These are phyloP conservation scores for Pelargonium nanum DNA, from an alignment of 345 rosid genomes.

Conservation along the genomic window DNA sequence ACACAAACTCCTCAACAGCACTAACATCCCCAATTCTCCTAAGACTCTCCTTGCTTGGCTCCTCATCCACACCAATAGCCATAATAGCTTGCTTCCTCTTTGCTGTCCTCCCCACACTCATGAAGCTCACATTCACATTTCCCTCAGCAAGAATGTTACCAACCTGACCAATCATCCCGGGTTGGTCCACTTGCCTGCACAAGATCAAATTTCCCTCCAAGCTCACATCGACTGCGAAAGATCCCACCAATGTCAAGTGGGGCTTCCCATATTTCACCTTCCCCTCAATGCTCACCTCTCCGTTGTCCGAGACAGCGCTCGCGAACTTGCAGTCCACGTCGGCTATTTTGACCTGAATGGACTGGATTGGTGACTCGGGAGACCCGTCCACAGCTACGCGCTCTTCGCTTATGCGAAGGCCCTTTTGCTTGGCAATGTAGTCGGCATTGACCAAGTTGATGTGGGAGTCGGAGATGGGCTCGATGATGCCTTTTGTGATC, in stretches of 20 bases:
- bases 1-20: conserved; percentile 70
- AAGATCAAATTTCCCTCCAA: conserved; percentile 67
- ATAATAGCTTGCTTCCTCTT: conserved; percentile 56
- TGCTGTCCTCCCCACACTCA: conserved; percentile 72
- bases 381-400: conserved; percentile 40
- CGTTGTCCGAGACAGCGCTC: conserved; percentile 46
- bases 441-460: conserved; percentile 81
- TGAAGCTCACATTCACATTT: conserved; percentile 70
- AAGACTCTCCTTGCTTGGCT: conserved; percentile 48
- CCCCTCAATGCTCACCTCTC: conserved; percentile 63
- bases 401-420: conserved; percentile 65
- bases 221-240: conserved; percentile 63
- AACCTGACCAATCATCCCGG: conserved; percentile 75
- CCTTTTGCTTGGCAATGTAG: conserved; percentile 74
- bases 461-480: conserved; percentile 56
- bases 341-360: conserved; percentile 51
- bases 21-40: conserved; percentile 43
- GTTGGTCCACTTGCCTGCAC: conserved; percentile 75
- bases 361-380: conserved; percentile 50
- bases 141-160: conserved; percentile 64
- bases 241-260: conserved; percentile 49
- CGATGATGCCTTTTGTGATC: conserved; percentile 81
- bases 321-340: conserved; percentile 60
- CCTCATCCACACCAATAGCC: conserved; percentile 90
- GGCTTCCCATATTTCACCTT: conserved; percentile 60